These are phyloP conservation scores for Chenopodium berlandieri DNA, from an alignment of 148 eudicot genomes.

Conservation along the genomic window DNA sequence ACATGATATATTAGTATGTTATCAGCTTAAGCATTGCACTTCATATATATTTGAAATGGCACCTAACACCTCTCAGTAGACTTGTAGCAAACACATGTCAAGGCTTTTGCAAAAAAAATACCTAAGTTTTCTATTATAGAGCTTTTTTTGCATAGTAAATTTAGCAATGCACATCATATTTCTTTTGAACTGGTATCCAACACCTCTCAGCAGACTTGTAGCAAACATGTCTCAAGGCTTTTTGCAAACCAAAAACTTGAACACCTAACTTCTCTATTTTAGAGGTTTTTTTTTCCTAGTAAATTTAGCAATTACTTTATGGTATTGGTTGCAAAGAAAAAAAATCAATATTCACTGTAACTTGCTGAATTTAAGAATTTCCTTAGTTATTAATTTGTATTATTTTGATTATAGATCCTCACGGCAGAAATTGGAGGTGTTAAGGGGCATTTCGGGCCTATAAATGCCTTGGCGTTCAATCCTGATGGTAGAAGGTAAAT, in stretches of 20 bases:
- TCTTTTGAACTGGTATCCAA: too few species aligned
- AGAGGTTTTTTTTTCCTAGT: not conserved
- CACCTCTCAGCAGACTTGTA: not conserved
- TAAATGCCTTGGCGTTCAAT: conserved; percentile 93
- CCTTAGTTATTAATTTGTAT: not conserved
- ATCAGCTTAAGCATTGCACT: not conserved
- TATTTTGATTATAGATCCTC: conserved; percentile 49
- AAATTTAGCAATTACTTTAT: not conserved
- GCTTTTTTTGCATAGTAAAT: too few species aligned
- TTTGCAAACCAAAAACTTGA: too few species aligned
- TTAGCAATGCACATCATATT: not conserved
- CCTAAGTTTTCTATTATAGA: too few species aligned
- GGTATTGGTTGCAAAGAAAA: too few species aligned
- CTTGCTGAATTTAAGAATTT: not conserved
- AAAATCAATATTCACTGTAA: not conserved
- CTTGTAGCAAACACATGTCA: not conserved
- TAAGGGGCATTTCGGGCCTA: conserved; percentile 96
- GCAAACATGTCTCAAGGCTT: not conserved
- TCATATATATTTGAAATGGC: not conserved
- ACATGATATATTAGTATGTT: not conserved
- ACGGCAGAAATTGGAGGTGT: conserved; percentile 87
- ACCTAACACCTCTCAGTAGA: not conserved
- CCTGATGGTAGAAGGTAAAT: conserved; percentile 93
- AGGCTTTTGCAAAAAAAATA: too few species aligned
- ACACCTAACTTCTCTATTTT: too few species aligned